A percentile compares a stretch with the other conserved stretches of the same genome.
Evolutionary conservation across 2,329 filamentous ascomycete genomes (phyloP).

Genomic region (Fusarium sp.): DNA sequence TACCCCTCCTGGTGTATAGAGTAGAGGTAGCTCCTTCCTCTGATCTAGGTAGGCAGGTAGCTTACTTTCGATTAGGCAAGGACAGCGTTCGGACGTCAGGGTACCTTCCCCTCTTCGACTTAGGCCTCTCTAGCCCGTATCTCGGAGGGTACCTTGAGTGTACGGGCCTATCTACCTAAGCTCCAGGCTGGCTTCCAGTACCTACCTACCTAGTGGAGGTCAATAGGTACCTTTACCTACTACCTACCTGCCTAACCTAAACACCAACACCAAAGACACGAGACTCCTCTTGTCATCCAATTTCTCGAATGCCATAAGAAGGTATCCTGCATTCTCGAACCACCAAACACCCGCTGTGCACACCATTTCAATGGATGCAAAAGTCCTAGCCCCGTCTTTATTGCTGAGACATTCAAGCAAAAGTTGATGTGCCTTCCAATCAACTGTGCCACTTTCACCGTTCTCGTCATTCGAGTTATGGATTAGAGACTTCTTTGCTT

Average conservation of each 20-base stretch:
- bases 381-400: conserved; percentile 24
- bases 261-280: neutral
- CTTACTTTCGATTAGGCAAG: conserved; percentile 15
- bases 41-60: neutral
- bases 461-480: conserved; percentile 33
- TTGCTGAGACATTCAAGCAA: conserved; percentile 19
- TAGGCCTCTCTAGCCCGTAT: conserved; percentile 1
- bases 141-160: conserved; percentile 1
- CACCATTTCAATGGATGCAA: conserved; percentile 10
- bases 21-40: neutral
- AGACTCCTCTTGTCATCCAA: conserved; percentile 9
- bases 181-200: neutral
- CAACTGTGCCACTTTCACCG: conserved; percentile 44
- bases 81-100: conserved; percentile 20
- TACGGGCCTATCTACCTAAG: neutral
- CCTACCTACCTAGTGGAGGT: too few species aligned
- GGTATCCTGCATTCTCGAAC: neutral
- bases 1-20: conserved; percentile 20
- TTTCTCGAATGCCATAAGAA: conserved; percentile 18
- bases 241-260: neutral
- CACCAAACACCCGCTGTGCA: conserved; percentile 5
- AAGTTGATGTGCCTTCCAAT: conserved; percentile 35
- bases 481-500: conserved; percentile 18
- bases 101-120: conserved; percentile 34
- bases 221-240: neutral